Evolutionary conservation across 2,329 filamentous ascomycete species (phyloP).

Genomic region (Fusarium avenaceum): DNA sequence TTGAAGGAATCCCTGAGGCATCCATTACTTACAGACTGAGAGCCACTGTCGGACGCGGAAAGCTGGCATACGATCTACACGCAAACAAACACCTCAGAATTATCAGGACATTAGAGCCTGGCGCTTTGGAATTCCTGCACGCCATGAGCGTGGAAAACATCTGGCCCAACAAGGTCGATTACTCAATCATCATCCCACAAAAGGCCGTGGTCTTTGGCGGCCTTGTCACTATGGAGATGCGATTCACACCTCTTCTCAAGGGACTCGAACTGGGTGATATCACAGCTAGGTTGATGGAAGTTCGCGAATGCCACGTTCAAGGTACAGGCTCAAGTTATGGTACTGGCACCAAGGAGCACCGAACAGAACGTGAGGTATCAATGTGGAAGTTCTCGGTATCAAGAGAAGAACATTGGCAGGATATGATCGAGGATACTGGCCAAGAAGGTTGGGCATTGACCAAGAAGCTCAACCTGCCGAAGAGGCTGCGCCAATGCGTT

Average conservation of each 20-base stretch:
- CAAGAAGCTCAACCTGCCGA: conserved; percentile 78
- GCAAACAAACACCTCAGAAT: conserved; percentile 83
- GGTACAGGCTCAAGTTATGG: conserved; percentile 59
- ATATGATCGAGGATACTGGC: conserved; percentile 76
- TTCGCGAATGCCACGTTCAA: conserved; percentile 74
- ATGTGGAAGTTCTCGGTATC: conserved; percentile 69
- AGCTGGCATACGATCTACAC: conserved; percentile 88
- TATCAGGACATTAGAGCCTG: conserved; percentile 81
- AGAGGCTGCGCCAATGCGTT: conserved; percentile 83
- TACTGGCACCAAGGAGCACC: conserved; percentile 68
- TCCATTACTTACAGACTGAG: conserved; percentile 93
- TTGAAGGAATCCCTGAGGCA: conserved; percentile 89
- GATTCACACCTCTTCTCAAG: conserved; percentile 89
- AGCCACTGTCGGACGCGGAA: conserved; percentile 87
- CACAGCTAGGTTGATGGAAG: conserved; percentile 83
- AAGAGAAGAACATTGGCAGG: conserved; percentile 74
- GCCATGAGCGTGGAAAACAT: conserved; percentile 97
- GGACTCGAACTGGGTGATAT: conserved; percentile 88
- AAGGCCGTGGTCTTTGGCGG: conserved; percentile 96
- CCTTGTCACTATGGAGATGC: conserved; percentile 85
- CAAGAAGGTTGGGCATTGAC: conserved; percentile 75
- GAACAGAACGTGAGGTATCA: conserved; percentile 73
- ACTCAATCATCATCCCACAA: conserved; percentile 91
- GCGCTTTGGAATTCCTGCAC: conserved; percentile 82
- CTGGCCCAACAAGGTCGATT: conserved; percentile 98